These are phyloP conservation scores for Monascus ruber DNA, from an alignment of 2,329 filamentous ascomycete species.

Conservation along the genomic window DNA sequence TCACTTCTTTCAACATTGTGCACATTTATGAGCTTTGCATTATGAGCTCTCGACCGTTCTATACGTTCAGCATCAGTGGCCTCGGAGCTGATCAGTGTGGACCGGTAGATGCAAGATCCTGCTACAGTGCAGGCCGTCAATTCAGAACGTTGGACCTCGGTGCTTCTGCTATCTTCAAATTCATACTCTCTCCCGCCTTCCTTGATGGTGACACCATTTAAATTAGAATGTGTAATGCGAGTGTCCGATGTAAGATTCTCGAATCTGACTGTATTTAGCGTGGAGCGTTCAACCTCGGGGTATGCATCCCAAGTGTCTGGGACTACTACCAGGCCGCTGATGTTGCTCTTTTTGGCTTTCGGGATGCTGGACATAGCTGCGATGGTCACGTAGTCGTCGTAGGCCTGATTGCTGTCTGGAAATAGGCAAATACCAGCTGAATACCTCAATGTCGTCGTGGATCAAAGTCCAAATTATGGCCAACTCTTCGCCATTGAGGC, in stretches of 20 bases:
- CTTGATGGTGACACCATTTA: constrained; percentile 1
- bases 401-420: background rate
- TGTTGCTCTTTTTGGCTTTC: constrained; percentile 7
- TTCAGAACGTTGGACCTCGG: constrained; percentile 2
- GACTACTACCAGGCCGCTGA: constrained; percentile 6
- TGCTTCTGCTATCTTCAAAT: background rate
- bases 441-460: background rate
- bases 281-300: constrained; percentile 6
- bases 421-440: background rate
- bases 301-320: constrained; percentile 7
- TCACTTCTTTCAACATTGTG: constrained; percentile 3
- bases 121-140: constrained; percentile 2
- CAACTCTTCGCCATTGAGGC: no score
- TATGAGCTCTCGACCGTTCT: constrained; percentile 1
- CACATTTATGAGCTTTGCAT: constrained; percentile 2
- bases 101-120: background rate
- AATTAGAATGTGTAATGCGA: constrained; percentile 2
- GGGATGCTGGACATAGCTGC: constrained; percentile 7
- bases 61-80: constrained; percentile 1
- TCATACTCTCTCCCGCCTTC: constrained; percentile 1
- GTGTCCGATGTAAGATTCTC: constrained; percentile 6
- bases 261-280: constrained; percentile 6
- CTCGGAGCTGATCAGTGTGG: background rate
- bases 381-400: background rate
- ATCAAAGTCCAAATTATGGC: no score